These are phyloP conservation scores for Dendrocalamus sinicus DNA, from an alignment of 176 grass and related monocot species.

Conservation along the genomic window DNA sequence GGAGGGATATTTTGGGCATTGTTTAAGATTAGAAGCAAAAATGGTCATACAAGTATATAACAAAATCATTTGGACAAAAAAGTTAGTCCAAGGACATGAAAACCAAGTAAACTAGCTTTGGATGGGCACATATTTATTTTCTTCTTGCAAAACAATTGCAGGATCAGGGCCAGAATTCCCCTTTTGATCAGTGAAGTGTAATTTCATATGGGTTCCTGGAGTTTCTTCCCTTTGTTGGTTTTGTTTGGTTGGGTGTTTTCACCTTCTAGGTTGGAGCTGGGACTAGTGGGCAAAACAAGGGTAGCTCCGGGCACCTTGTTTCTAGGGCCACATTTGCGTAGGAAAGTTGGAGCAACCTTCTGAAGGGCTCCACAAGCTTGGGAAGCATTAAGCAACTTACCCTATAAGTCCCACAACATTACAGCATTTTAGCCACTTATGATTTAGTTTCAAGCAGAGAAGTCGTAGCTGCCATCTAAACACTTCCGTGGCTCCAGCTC, in stretches of 20 bases:
- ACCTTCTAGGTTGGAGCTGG: not conserved
- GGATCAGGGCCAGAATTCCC: not conserved
- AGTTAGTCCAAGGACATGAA: not conserved
- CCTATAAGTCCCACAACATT: not conserved
- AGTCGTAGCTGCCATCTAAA: not conserved
- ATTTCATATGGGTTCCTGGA: not conserved
- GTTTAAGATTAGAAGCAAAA: not conserved
- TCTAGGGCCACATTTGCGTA: not conserved
- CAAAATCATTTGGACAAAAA: not conserved
- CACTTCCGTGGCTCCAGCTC: not conserved
- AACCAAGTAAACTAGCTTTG: constrained; percentile 6
- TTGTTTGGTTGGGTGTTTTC: not conserved
- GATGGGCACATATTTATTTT: constrained; percentile 8
- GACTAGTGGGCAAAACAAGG: not conserved
- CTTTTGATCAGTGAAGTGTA: constrained; percentile 4
- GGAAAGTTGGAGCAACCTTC: not conserved
- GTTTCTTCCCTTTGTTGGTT: not conserved
- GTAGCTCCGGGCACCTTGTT: not conserved
- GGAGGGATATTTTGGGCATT: not conserved
- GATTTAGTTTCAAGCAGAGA: not conserved
- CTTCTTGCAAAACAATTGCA: not conserved
- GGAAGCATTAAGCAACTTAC: not conserved
- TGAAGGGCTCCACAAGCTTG: not conserved
- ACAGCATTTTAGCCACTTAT: not conserved
- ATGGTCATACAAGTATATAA: not conserved